These are phyloP conservation scores for Rutstroemia sp. DNA, from an alignment of 2,329 filamentous ascomycete species.

Conservation along the genomic window DNA sequence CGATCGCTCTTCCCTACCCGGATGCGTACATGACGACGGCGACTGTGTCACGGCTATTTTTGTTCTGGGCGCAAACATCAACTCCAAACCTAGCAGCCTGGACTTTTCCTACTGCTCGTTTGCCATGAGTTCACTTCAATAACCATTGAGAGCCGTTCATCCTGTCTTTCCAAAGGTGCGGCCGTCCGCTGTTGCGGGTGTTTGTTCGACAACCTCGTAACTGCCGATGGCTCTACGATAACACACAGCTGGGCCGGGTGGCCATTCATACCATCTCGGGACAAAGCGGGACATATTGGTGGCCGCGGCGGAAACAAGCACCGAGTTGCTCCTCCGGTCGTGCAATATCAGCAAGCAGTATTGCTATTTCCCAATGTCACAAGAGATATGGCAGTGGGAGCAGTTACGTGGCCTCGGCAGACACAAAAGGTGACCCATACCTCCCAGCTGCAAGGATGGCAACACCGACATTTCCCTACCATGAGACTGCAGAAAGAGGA, in stretches of 20 bases:
- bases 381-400: neutral
- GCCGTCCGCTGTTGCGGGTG: constrained; percentile 36
- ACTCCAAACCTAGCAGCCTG: constrained; percentile 1
- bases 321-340: neutral
- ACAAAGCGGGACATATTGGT: constrained; percentile 22
- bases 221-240: constrained; percentile 34
- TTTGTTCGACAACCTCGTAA: constrained; percentile 36
- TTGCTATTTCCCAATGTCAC: neutral
- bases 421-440: too few relatives aligned
- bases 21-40: constrained; percentile 13
- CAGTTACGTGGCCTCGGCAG: neutral
- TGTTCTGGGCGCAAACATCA: neutral
- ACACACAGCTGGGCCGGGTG: constrained; percentile 35
- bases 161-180: constrained; percentile 36
- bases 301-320: constrained; percentile 20
- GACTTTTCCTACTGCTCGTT: constrained; percentile 23
- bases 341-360: neutral
- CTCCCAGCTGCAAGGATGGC: too few relatives aligned
- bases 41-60: neutral
- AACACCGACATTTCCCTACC: too few relatives aligned
- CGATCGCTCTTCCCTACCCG: neutral
- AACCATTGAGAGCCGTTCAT: constrained; percentile 32
- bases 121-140: constrained; percentile 28
- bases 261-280: constrained; percentile 26
- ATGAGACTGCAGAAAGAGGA: too few relatives aligned